Evolutionary conservation across 495 filamentous ascomycete genomes (phyloP).

Genomic region (Aspergillus campestris): DNA sequence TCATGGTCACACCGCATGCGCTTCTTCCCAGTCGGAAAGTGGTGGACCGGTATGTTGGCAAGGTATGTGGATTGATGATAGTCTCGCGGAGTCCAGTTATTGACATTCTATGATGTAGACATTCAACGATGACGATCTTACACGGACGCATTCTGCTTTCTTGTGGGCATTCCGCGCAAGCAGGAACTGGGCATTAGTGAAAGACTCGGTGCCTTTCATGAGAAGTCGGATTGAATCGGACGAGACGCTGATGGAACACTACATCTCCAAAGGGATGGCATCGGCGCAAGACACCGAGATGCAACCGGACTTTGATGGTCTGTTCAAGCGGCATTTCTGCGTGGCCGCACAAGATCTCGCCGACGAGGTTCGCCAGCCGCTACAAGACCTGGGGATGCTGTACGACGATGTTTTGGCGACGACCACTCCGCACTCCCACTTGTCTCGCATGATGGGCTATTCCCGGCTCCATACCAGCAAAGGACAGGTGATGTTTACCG

Average conservation of each 20-base stretch:
- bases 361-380: conserved; percentile 47
- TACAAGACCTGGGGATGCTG: conserved; percentile 61
- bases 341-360: conserved; percentile 69
- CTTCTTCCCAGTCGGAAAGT: conserved; percentile 74
- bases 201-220: conserved; percentile 63
- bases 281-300: conserved; percentile 33
- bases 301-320: conserved; percentile 54
- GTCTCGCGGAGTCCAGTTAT: not conserved
- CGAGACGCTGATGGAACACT: conserved; percentile 28
- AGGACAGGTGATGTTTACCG: conserved; percentile 73
- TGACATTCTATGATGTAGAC: conserved; percentile 29
- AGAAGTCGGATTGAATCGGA: conserved; percentile 43
- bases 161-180: conserved; percentile 81
- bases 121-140: conserved; percentile 65
- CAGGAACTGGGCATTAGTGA: conserved; percentile 62
- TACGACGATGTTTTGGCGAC: conserved; percentile 73
- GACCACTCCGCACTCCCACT: conserved; percentile 32
- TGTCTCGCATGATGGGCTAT: conserved; percentile 30
- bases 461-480: conserved; percentile 40
- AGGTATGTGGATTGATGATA: conserved; percentile 26
- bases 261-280: conserved; percentile 26
- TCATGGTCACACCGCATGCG: conserved; percentile 75
- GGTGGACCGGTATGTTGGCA: conserved; percentile 67
- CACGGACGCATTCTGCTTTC: conserved; percentile 69
- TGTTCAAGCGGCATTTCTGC: conserved; percentile 86